Conservation (phyloP, 106 monocot species). For the Dioscorea zingiberensis region DNA sequence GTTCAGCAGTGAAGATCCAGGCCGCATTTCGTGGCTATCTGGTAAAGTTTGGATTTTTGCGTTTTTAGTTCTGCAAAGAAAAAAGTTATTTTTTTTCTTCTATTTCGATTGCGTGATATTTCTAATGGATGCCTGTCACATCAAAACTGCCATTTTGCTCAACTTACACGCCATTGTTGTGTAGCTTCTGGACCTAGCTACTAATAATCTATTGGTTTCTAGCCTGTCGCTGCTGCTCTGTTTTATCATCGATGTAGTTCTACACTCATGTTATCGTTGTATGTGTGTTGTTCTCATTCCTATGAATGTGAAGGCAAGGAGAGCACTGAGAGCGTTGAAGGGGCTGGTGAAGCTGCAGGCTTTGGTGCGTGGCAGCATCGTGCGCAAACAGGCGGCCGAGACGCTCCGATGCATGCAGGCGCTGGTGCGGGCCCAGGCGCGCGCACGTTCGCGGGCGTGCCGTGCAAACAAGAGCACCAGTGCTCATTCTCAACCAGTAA, state of each 20-base stretch:
- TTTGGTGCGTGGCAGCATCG: slow-evolving; percentile 75
- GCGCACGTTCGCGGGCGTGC: slow-evolving; percentile 33
- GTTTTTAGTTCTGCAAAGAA: neutral
- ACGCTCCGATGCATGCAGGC: slow-evolving; percentile 86
- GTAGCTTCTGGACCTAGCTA: too few relatives aligned
- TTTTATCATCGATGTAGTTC: neutral
- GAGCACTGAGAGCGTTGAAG: slow-evolving; percentile 72
- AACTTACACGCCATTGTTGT: too few relatives aligned
- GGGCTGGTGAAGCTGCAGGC: slow-evolving; percentile 91
- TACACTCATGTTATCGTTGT: neutral
- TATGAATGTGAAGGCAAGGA: slow-evolving; percentile 50
- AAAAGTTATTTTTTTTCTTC: too few relatives aligned
- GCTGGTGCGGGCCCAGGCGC: slow-evolving; percentile 63
- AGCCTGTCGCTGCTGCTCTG: neutral
- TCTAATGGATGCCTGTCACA: slow-evolving; percentile 16
- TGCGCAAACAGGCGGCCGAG: slow-evolving; percentile 73
- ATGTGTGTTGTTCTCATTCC: neutral
- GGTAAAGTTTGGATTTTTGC: slow-evolving; percentile 27
- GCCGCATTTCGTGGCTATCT: slow-evolving; percentile 80
- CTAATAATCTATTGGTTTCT: too few relatives aligned
- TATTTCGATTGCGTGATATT: too few relatives aligned
- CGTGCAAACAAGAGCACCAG: slow-evolving; percentile 8
- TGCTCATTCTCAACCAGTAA: neutral
- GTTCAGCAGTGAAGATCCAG: slow-evolving; percentile 75
- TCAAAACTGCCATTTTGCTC: slow-evolving; percentile 25